Percentiles rank a stretch among this genome's conserved stretches.
These are phyloP conservation scores for Calonectria montana DNA, from an alignment of 2,329 filamentous ascomycete species.

Conservation along the genomic window DNA sequence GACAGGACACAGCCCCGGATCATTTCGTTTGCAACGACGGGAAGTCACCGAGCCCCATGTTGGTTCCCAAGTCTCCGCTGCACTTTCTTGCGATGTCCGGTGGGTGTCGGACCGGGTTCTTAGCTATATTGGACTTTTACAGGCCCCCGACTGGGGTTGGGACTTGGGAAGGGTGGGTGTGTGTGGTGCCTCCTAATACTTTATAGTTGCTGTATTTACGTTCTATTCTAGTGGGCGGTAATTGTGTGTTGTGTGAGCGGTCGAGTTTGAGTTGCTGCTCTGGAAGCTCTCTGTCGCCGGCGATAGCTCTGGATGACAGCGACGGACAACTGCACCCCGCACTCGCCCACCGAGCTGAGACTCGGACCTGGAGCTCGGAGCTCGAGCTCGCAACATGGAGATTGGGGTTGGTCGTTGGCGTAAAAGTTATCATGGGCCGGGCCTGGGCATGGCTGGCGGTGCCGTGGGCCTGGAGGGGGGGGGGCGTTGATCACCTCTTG, in stretches of 20 bases:
- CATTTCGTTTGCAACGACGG: conserved; percentile 24
- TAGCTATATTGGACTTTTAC: conserved; percentile 1
- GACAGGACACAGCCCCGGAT: conserved; percentile 25
- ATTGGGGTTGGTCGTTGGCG: conserved; percentile 29
- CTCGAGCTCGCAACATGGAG: conserved; percentile 29
- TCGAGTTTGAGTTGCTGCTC: conserved; percentile 29
- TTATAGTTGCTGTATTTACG: not conserved
- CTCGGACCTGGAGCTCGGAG: conserved; percentile 35
- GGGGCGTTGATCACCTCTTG: conserved; percentile 6
- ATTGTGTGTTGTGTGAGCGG: conserved; percentile 6
- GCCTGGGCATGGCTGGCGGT: conserved; percentile 1
- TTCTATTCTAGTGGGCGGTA: not conserved
- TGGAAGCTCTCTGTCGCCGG: conserved; percentile 4
- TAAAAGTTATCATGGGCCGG: conserved; percentile 5
- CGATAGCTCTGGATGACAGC: not conserved
- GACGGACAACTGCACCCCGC: conserved; percentile 37
- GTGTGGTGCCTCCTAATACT: not conserved
- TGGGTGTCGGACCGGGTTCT: conserved; percentile 17
- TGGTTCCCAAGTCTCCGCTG: conserved; percentile 18
- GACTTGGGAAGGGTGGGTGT: not conserved
- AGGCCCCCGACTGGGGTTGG: not conserved
- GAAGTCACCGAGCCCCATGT: conserved; percentile 31
- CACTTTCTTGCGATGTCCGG: conserved; percentile 12
- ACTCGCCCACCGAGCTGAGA: conserved; percentile 29
- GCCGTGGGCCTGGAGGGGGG: conserved; percentile 8